Percentiles rank a stretch among this genome's conserved stretches.
Evolutionary conservation across 2,329 filamentous ascomycete species (phyloP).

Genomic region (Neonectria coccinea): DNA sequence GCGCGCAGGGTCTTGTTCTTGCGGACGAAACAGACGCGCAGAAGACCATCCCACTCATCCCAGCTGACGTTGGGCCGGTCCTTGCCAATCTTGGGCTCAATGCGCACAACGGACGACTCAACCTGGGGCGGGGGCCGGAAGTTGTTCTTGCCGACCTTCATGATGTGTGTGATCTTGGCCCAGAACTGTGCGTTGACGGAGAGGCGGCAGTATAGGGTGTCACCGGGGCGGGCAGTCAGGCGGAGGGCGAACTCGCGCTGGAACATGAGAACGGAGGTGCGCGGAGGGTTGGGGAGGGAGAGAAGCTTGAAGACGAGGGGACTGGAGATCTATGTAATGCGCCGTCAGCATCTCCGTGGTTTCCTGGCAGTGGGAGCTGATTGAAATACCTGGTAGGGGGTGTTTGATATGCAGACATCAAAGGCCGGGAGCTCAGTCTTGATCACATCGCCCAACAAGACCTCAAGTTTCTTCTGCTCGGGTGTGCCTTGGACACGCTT

Average conservation of each 20-base stretch:
- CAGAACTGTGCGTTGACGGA: conserved; percentile 95
- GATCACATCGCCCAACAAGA: conserved; percentile 87
- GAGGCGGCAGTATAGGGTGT: conserved; percentile 90
- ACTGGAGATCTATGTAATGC: conserved; percentile 76
- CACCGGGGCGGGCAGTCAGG: conserved; percentile 87
- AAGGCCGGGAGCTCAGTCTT: conserved; percentile 83
- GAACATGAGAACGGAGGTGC: conserved; percentile 92
- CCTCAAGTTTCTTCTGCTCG: conserved; percentile 83
- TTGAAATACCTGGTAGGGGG: conserved; percentile 68
- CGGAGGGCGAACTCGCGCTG: conserved; percentile 95
- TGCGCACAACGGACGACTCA: conserved; percentile 89
- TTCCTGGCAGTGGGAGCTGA: neutral
- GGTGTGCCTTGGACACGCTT: conserved; percentile 94
- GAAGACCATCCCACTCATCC: conserved; percentile 93
- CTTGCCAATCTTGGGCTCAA: conserved; percentile 84
- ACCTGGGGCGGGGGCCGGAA: conserved; percentile 96
- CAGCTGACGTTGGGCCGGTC: conserved; percentile 88
- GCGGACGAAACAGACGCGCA: conserved; percentile 77
- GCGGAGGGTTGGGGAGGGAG: conserved; percentile 81
- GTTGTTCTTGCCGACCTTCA: conserved; percentile 97
- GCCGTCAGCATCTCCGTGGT: conserved; percentile 31
- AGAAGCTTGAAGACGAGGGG: conserved; percentile 93
- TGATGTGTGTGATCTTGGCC: conserved; percentile 74
- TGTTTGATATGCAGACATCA: conserved; percentile 82
- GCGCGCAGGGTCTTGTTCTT: conserved; percentile 93